Evolutionary conservation across 2,329 filamentous ascomycete genomes (phyloP).

Genomic region (Madurella fahalii): DNA sequence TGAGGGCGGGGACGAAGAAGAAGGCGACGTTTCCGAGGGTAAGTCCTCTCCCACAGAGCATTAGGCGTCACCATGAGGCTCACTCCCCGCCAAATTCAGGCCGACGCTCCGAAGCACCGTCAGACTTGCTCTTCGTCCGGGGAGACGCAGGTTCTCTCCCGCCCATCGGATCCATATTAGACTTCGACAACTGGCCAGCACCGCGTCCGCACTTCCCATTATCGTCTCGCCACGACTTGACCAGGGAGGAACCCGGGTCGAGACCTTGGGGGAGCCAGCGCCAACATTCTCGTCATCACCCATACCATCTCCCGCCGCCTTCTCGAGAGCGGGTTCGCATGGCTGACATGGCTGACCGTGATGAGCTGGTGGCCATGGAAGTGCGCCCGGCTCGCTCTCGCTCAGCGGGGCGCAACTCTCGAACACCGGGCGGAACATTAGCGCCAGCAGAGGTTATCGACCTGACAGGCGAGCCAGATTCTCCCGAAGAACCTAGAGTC

Average conservation of each 20-base stretch:
- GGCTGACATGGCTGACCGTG: conserved; percentile 8
- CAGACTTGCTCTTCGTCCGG: background rate
- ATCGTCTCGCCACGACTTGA: no score
- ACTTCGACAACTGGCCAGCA: background rate
- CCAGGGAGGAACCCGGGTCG: no score
- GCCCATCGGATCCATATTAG: background rate
- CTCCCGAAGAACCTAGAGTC: conserved; percentile 29
- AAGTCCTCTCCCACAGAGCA: background rate
- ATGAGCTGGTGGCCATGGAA: conserved; percentile 36
- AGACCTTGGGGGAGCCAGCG: background rate
- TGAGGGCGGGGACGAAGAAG: background rate
- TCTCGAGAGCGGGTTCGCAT: background rate
- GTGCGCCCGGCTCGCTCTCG: conserved; percentile 11
- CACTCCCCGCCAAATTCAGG: background rate
- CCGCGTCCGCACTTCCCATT: no score
- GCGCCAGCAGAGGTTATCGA: conserved; percentile 39
- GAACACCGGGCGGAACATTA: background rate
- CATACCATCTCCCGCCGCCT: conserved; percentile 1
- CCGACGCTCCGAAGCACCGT: background rate
- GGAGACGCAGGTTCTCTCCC: background rate
- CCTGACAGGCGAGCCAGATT: conserved; percentile 49
- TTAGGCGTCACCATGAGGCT: background rate
- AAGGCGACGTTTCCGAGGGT: background rate
- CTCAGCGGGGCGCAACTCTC: background rate
- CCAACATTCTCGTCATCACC: conserved; percentile 14